Base-by-base conservation (phyloP, 148 eudicot genomes). In the Drosera capensis region DNA sequence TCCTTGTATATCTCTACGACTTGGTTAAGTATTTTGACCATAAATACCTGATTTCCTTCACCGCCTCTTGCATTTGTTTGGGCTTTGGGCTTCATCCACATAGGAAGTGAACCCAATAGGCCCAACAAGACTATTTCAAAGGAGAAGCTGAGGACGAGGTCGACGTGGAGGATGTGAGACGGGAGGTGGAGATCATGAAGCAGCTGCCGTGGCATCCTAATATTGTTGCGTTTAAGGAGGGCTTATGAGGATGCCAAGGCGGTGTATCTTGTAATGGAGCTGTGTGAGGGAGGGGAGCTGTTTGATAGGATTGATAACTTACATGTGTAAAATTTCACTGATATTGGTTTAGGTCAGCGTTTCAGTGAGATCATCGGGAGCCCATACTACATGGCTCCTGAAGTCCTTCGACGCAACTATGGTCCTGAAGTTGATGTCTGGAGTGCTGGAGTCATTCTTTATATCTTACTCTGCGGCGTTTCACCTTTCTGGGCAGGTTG, bases 371-470 rank as follows among this genome's bases (percentile, higher is more conserved):
- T 88, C 2, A 94, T 88, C 11, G 96, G 96, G 31, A 83, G 94
- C 59, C 96, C 96, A 20, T 88, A 83, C 47, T 88, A 88, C 77
- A 86, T 86, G 96, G 96, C 96, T 2, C 96, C 96, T 0, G 96
- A 86, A 64, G 93, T 86, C 3, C 77, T 83, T 2, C 68, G 68
- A 31, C 71, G 96, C 14, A 80, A 79, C 29, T 88, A 88, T 48
- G 94, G 94, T 8, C 49, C 72, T 14, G 88, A 80, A 45, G 57
- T 77, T 19, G 96, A 88, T 60, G 62, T 88, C 13, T 88, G 96
- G 96, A 88, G 96, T 43, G 77, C 83, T 0, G 96, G 96, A 48
- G 92, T 88, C 30, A 88, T 88, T 46, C 92, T 88, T 20, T 88
- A 88, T 69, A 83, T 83, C 51, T 70, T 83, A 48, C 68, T 86